These are phyloP conservation scores for Plasmodium yoelii DNA, from an alignment of 169 alveolate genomes.

Conservation along the genomic window DNA sequence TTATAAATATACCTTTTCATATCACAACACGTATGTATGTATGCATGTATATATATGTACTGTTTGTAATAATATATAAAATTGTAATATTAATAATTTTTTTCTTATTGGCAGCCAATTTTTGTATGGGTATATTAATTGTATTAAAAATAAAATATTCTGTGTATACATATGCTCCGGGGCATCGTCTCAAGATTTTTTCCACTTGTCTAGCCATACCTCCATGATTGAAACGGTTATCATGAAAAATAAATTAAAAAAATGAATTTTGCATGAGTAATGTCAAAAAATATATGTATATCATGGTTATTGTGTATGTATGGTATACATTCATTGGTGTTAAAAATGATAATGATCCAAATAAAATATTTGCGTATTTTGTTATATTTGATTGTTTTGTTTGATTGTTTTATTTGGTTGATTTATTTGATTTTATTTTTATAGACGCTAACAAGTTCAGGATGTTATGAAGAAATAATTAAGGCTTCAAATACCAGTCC, in stretches of 20 bases:
- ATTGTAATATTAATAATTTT: background rate
- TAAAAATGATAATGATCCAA: too few species aligned
- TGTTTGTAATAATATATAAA: too few species aligned
- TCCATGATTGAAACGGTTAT: slow-evolving; percentile 77
- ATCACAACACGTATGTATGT: background rate
- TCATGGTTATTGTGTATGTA: background rate
- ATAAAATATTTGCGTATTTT: too few species aligned
- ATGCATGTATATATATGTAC: background rate
- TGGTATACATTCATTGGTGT: background rate
- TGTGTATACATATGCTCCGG: slow-evolving; percentile 78
- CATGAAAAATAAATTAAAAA: background rate
- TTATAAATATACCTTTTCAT: background rate
- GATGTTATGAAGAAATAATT: slow-evolving; percentile 77
- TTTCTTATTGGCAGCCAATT: slow-evolving; percentile 65
- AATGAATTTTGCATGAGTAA: background rate
- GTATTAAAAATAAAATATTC: slow-evolving; percentile 65
- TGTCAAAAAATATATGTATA: background rate
- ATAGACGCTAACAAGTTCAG: slow-evolving; percentile 78
- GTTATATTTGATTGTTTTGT: background rate
- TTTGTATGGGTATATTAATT: slow-evolving; percentile 81
- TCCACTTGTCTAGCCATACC: slow-evolving; percentile 79
- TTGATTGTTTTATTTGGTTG: too few species aligned
- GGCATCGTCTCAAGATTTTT: slow-evolving; percentile 78
- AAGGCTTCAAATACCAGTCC: slow-evolving; percentile 76
- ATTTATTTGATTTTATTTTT: background rate